Base-by-base conservation (phyloP, 257 asterid genomes). In the Eustoma russellianum region DNA sequence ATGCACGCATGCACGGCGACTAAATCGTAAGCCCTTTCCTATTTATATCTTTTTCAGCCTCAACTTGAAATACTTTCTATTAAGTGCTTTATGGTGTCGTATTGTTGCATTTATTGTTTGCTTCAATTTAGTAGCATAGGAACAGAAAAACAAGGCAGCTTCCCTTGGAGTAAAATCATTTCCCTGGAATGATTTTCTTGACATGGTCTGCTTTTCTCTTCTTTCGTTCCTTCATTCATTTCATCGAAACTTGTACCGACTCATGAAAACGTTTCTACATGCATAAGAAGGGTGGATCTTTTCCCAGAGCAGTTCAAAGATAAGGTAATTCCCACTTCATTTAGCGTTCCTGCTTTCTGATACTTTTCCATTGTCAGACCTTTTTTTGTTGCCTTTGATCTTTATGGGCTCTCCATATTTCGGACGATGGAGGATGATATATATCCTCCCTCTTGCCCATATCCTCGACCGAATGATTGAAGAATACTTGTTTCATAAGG, bases 391-490 rank as follows among this genome's bases (percentile, higher is more conserved):
- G 15, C 53, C 33, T 28, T 33, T 41, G 33, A 15, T 14, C 28
- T 57, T 15, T 33, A 11, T 34, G 13, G 16, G 10, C 5, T 7
- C 12, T 35, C 35, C 15, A 0, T 28, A 57, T 30, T 17, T 9
- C 61, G 87, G 98, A 91, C 87, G 98, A 80, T 96, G 5, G 81
- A 64, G 59, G 79, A 87, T 53, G 98, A 91, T 65, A 95, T 91
- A 53, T 91, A 91, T 91, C 74, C 78, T 91, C 14, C 98, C 98
- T 48, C 95, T 91, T 33, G 98, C 98, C 60, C 98, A 91, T 79
- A 79, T 91, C 71, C 98, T 91, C 69, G 98, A 91, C 65, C 94
- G 95, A 69, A 80, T 87, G 94, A 91, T 91, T 40, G 98, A 91
- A 74, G 98, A 91, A 68, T 87, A 80, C 71, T 91, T 91, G 82